Evolutionary conservation across 257 asterid genomes (phyloP).

Genomic region (Euphrasia confusa): DNA sequence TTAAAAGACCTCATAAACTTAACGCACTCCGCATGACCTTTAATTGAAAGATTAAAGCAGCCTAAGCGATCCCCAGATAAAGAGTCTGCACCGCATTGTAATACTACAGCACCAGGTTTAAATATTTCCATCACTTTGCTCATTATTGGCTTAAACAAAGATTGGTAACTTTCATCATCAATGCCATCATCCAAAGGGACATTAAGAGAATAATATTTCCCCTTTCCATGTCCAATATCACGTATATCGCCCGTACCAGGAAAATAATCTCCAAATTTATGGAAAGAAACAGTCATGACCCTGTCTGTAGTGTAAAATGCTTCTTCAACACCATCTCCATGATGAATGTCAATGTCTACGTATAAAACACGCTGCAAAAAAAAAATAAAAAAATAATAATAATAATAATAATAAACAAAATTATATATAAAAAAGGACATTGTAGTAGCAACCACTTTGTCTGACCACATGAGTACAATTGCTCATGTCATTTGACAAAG

Average conservation of each 20-base stretch:
- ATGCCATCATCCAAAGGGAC: slow-evolving; percentile 62
- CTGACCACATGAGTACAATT: slow-evolving; percentile 3
- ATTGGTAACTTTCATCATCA: slow-evolving; percentile 57
- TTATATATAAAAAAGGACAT: background rate
- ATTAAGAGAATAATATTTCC: slow-evolving; percentile 55
- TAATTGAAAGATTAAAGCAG: slow-evolving; percentile 57
- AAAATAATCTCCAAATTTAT: slow-evolving; percentile 60
- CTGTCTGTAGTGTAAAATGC: slow-evolving; percentile 66
- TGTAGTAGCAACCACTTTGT: background rate
- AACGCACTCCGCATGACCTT: slow-evolving; percentile 62
- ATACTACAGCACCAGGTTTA: slow-evolving; percentile 55
- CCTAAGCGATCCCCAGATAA: slow-evolving; percentile 60
- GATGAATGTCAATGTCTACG: slow-evolving; percentile 22
- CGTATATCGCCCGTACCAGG: slow-evolving; percentile 64
- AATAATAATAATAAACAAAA: background rate
- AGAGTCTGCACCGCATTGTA: slow-evolving; percentile 66
- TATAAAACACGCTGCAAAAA: slow-evolving; percentile 52
- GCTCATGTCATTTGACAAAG: too few species aligned
- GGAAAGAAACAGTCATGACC: slow-evolving; percentile 65
- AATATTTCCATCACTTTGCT: slow-evolving; percentile 58
- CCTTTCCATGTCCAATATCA: slow-evolving; percentile 53
- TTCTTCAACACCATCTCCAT: slow-evolving; percentile 61
- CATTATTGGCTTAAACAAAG: slow-evolving; percentile 54
- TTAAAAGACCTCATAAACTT: slow-evolving; percentile 55
- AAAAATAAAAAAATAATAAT: background rate